Evolutionary conservation across 2,329 filamentous ascomycete species (phyloP).

Genomic region (Botrytis byssoidea): DNA sequence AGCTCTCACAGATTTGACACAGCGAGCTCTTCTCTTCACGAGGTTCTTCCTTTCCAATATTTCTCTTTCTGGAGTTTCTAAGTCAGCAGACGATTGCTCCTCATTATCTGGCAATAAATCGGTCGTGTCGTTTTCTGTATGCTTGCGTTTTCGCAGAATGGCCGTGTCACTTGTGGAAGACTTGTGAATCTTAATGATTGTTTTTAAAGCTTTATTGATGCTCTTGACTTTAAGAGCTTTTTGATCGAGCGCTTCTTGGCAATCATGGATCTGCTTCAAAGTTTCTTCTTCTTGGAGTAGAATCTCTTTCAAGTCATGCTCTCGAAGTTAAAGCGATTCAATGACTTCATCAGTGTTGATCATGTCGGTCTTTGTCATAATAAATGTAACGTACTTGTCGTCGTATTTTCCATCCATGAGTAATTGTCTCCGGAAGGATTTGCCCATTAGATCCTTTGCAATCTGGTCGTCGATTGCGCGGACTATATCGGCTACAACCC

Average conservation of each 20-base stretch:
- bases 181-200: background rate
- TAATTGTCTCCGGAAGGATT: background rate
- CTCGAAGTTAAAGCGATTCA: background rate
- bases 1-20: background rate
- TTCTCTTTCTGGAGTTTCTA: background rate
- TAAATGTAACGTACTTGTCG: background rate
- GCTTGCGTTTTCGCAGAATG: background rate
- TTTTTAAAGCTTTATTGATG: background rate
- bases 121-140: background rate
- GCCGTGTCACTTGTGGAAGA: background rate
- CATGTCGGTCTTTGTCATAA: background rate
- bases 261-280: background rate
- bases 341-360: constrained; percentile 4
- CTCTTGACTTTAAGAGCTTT: background rate
- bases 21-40: background rate
- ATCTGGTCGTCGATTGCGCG: constrained; percentile 4
- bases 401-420: constrained; percentile 17
- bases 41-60: background rate
- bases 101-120: background rate
- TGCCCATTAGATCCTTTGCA: constrained; percentile 12
- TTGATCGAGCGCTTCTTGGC: background rate
- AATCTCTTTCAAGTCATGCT: background rate
- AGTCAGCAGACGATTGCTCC: background rate
- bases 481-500: constrained; percentile 11
- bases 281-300: background rate